These are phyloP conservation scores for Mortierella sp. DNA, from an alignment of 371 early-diverging fungal species.

Conservation along the genomic window DNA sequence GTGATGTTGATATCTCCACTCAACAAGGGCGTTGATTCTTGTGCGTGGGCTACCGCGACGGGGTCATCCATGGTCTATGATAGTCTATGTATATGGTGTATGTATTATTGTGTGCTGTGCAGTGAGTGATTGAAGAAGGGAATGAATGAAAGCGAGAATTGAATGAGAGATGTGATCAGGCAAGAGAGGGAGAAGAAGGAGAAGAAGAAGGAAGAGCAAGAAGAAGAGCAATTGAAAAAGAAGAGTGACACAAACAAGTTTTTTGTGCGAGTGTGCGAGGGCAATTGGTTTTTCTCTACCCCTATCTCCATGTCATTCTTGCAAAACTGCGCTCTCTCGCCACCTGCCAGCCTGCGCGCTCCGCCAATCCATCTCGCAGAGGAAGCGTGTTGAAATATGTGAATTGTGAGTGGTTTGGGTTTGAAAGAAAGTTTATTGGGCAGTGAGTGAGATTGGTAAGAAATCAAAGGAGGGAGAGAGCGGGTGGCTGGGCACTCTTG, in stretches of 20 bases:
- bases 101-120: not conserved
- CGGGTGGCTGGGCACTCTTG: not conserved
- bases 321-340: too few relatives aligned
- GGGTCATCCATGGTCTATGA: not conserved
- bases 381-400: too few relatives aligned
- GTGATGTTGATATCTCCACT: not conserved
- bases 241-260: not conserved
- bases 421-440: not conserved
- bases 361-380: too few relatives aligned
- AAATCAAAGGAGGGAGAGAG: not conserved
- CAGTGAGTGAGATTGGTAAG: not conserved
- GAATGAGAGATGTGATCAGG: not conserved
- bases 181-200: not conserved
- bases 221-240: not conserved
- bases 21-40: conserved; percentile 9
- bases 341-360: too few relatives aligned
- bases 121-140: not conserved
- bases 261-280: too few relatives aligned
- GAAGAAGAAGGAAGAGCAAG: not conserved
- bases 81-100: not conserved
- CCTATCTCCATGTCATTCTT: too few relatives aligned
- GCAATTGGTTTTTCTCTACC: too few relatives aligned
- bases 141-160: not conserved
- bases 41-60: conserved; percentile 1
- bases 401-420: too few relatives aligned